Evolutionary conservation across 208 protist genomes (phyloP), one percentile per base, ranked within the genome.

Genomic region (Acanthamoeba lenticulata): DNA sequence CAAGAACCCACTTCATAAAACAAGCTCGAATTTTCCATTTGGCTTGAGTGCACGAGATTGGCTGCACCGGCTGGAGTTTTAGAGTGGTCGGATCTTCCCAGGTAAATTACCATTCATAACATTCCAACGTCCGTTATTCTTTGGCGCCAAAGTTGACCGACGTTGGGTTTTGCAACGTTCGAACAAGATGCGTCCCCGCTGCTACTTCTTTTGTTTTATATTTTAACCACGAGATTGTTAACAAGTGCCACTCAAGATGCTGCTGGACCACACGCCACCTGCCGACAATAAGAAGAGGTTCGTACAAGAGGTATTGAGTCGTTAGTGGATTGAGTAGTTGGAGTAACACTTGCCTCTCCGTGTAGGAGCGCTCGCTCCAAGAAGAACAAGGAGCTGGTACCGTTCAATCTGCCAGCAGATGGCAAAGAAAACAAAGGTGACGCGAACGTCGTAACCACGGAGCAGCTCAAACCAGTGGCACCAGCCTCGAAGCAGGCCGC

Each of bases 281-380:
- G 34, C 65, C 34, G 29, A 52, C 40, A n/a, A n/a, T 40, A 83
- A 83, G 27, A 83, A 83, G 74, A 83, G 74, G 74, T 83, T 13
- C 11, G 74, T 11, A 60, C 11, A 21, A 21, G 52, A 27, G 52
- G 52, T 21, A 11, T 60, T 60, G 21, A 60, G 15, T 60, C 5
- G 9, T 52, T 52, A 52, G 9, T 52, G 5, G 45, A 5, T 15
- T 5, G 5, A 15, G 9, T 52, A 19, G 5, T 27, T 69, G 60
- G 27, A 69, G 6, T 6, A 27, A 6, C 60, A 69, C 27, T 27
- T 36, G 60, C 13, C 27, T 69, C 6, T 29, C 60, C 27, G 45
- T 52, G 45, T 52, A 83, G 74, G 40, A 83, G 74, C 42, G 74
- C 42, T 40, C 45, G 49, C 4, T 2, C 74, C 38, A 83, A 83